A percentile compares a stretch with the other conserved stretches of the same genome.
These are phyloP conservation scores for Fraxinus quadrangulata DNA, from an alignment of 257 asterid genomes.

Conservation along the genomic window DNA sequence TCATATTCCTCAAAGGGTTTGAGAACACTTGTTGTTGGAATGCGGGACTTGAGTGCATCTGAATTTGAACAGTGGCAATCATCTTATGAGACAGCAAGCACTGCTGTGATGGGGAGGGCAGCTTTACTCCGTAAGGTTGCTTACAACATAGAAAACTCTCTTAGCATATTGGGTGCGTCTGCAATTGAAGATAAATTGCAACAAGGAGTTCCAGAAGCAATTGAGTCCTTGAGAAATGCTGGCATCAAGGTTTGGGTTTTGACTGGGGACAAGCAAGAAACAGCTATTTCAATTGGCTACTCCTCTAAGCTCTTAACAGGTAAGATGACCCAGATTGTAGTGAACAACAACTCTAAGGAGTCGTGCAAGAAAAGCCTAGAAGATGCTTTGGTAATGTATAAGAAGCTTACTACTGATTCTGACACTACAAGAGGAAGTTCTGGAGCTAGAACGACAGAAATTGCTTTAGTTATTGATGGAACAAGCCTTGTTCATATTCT, in stretches of 20 bases:
- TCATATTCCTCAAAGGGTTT: constrained; percentile 84
- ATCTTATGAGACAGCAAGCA: constrained; percentile 82
- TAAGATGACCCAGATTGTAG: constrained; percentile 72
- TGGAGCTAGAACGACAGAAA: constrained; percentile 38
- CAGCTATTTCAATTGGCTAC: constrained; percentile 95
- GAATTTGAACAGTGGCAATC: constrained; percentile 89
- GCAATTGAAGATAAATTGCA: constrained; percentile 96
- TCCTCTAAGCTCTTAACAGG: constrained; percentile 90
- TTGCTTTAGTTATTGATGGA: constrained; percentile 89
- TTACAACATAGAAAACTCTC: constrained; percentile 60
- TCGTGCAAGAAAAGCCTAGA: constrained; percentile 74
- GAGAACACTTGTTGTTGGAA: constrained; percentile 90
- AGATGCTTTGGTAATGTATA: constrained; percentile 56
- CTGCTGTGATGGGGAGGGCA: constrained; percentile 87
- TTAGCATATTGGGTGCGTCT: constrained; percentile 75
- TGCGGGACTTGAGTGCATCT: constrained; percentile 63
- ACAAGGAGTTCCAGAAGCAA: constrained; percentile 96
- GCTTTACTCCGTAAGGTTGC: constrained; percentile 85
- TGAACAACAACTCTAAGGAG: constrained; percentile 74
- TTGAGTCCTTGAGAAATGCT: constrained; percentile 81
- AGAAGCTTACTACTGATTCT: constrained; percentile 41
- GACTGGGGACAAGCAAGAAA: constrained; percentile 99
- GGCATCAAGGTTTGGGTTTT: constrained; percentile 98
- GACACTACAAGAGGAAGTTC: constrained; percentile 34
- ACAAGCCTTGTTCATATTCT: constrained; percentile 92